Base-by-base conservation (phyloP, 2,329 filamentous ascomycete species). In the Emericellopsis cladophorae region DNA sequence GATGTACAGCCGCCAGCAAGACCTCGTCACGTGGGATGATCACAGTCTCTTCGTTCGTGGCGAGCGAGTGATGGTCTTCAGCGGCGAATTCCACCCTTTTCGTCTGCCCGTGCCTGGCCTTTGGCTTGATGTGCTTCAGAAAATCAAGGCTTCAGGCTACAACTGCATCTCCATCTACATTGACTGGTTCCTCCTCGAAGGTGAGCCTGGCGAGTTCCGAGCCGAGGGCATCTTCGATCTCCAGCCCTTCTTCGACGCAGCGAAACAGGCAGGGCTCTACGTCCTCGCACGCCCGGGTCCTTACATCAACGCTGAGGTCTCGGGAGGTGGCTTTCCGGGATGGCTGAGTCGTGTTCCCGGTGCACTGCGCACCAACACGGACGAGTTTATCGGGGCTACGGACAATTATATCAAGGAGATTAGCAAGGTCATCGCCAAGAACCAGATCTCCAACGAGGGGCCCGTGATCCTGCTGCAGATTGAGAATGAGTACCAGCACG, bases 401-500 rank as follows among this genome's bases (percentile, higher is more conserved):
- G 69, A 84, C 40, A 75, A 77, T 67, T 82, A 87, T 48, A 70
- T 77, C 47, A 57, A 66, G 7, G 66, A 76, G 8, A 70, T 89
- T 38, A 74, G 72, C 22, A 67, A 67, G 11, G 76, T 79, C 8
- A 80, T 93, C 48, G 81, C 84, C 4, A 74, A 78, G 41, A 78
- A 75, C 1, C 84, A 92, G 51, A 89, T 93, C 51, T 90, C 84
- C 1, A 84, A 89, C 40, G 85, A 83, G 0, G 86, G 86, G 0
- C 84, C 84, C 0, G 70, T 93, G 7, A 85, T 93, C 44, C 62
- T 90, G 2, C 71, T 83, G 34, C 86, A 93, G 55, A 80, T 83
- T 0, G 86, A 93, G 55, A 93, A 92, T 46, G 86, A 92, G 55
- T 89, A 90, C 53, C 35, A 39, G 15, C 78, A 72, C 1, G 58